Evolutionary conservation across 805 yeast species (phyloP).

Genomic region (Lachancea thermotolerans): DNA sequence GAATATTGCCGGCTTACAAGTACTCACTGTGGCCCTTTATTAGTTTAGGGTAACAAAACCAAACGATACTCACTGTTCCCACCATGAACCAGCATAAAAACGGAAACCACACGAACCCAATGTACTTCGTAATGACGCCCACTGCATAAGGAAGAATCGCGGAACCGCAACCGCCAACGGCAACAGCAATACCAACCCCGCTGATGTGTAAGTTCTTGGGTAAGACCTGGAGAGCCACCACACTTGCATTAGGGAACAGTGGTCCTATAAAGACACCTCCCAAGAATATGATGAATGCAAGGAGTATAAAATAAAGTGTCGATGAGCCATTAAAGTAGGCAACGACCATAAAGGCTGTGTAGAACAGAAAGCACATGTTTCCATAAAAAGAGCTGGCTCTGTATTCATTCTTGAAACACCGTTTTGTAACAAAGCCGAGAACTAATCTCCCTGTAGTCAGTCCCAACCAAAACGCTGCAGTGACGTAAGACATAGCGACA

Average conservation of each 20-base stretch:
- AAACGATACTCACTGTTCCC: conserved; percentile 16
- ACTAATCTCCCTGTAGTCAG: conserved; percentile 55
- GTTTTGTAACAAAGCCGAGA: conserved; percentile 49
- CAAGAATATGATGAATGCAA: conserved; percentile 32
- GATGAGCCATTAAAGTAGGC: conserved; percentile 17
- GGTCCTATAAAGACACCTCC: conserved; percentile 65
- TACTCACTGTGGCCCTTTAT: conserved; percentile 19
- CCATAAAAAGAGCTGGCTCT: conserved; percentile 32
- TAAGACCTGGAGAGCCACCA: conserved; percentile 53
- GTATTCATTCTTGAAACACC: conserved; percentile 40
- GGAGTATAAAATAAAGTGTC: conserved; percentile 15
- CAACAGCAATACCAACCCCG: conserved; percentile 70
- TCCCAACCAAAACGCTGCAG: conserved; percentile 70
- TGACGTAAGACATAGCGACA: conserved; percentile 49
- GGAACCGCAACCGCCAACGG: conserved; percentile 80
- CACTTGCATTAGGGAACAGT: conserved; percentile 64
- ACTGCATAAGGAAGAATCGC: conserved; percentile 63
- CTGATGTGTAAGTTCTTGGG: conserved; percentile 55
- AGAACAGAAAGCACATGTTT: conserved; percentile 30
- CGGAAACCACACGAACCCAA: conserved; percentile 27
- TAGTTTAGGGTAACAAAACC: conserved; percentile 26
- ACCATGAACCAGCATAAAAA: conserved; percentile 22
- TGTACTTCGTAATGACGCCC: conserved; percentile 37
- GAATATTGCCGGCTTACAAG: conserved; percentile 8
- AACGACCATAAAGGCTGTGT: conserved; percentile 27